Evolutionary conservation across 306 rosid genomes (phyloP), one percentile per base, ranked within the genome.

Genomic region (Quillaja saponaria): DNA sequence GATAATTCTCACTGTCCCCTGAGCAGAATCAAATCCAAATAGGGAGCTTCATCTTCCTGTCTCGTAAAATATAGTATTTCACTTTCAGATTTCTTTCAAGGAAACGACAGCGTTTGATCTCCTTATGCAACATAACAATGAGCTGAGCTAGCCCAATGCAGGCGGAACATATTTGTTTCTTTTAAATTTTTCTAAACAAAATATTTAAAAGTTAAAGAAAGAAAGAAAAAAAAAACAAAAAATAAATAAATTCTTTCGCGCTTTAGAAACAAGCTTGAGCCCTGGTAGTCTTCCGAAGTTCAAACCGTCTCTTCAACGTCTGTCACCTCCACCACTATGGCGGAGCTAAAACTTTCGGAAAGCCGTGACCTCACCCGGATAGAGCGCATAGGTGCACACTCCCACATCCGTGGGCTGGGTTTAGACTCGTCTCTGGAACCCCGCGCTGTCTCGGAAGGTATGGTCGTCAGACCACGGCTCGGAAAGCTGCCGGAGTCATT

Each of bases 311-410:
- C 31, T 25, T 25, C n/a, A n/a, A n/a, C n/a, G n/a, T n/a, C n/a
- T n/a, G n/a, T 25, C 31, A 33, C 62, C 7, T 6, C 62, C 40
- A 13, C 18, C 21, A 13, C 57, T 66, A 81, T 76, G 80, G 75
- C 78, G 71, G 82, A 75, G 86, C 78, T 94, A 11, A 94, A 85
- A 63, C 87, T 94, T 1, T 87, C 97, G 1, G 99, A 94, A 64
- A 78, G 80, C 74, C 94, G 96, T 8, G 99, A 94, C 71, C 84
- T 89, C 0, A 94, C 99, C 4, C 94, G 97, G 63, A 87, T 94
- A 41, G 99, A 94, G 83, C 95, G 99, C 74, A 91, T 94, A 37
- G 99, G 99, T 21, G 94, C 99, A 1, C 99, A 92, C 76, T 92
- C 99, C 6, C 99, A 92, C 84, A 92, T 92, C 69, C 90, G 99